phyloP scores from a whole-genome alignment of 495 filamentous ascomycete genomes.

The Neurospora discreta region DNA sequence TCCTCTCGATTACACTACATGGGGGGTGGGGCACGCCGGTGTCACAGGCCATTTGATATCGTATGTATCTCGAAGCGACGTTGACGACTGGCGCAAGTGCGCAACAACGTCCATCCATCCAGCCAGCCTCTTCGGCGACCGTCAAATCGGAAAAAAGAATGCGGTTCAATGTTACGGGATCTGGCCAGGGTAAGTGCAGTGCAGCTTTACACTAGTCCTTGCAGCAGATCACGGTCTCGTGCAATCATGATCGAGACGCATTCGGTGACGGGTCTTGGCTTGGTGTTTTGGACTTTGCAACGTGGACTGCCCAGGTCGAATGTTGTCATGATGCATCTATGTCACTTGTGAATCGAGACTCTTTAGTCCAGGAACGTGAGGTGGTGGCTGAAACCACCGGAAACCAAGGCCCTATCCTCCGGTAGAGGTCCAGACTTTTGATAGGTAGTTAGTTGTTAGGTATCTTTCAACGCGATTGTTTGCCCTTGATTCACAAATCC shows the following conservation, averaged over 20 bases:
- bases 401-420: background rate
- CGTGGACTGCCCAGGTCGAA: background rate
- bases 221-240: background rate
- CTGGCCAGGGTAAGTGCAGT: background rate
- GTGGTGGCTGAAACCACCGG: background rate
- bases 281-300: background rate
- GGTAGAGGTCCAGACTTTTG: background rate
- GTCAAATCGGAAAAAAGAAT: background rate
- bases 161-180: background rate
- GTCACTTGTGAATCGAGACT: background rate
- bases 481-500: background rate
- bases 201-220: background rate
- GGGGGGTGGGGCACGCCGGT: background rate
- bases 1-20: background rate
- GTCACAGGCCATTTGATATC: background rate
- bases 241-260: background rate
- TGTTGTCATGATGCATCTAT: background rate
- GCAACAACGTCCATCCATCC: background rate
- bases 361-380: background rate
- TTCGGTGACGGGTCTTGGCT: background rate
- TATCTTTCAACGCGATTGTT: background rate
- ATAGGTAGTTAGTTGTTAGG: background rate
- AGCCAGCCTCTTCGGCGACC: background rate
- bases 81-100: background rate
- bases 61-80: background rate